Percentiles rank a stretch among this genome's conserved stretches.
Conservation (phyloP, 441 rosid species). For the Pelargonium fulgidum region DNA sequence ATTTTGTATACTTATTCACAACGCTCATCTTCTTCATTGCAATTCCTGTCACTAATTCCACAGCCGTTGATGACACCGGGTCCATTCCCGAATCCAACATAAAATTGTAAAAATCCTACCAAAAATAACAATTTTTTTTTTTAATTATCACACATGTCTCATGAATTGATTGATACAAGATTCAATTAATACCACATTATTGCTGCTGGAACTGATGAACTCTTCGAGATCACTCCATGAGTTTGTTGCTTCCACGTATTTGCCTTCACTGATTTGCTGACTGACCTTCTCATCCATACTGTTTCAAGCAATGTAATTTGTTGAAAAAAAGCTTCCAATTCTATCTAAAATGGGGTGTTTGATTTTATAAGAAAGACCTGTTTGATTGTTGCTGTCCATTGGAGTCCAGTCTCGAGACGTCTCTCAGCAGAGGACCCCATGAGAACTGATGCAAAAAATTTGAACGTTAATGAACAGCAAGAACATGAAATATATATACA, state of each 20-base stretch:
- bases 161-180: not conserved
- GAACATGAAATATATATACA: not conserved
- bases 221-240: conserved; percentile 56
- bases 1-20: conserved; percentile 36
- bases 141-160: not conserved
- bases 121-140: not conserved
- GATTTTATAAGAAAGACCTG: conserved; percentile 34
- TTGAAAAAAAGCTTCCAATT: not conserved
- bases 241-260: conserved; percentile 43
- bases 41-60: conserved; percentile 22
- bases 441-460: conserved; percentile 42
- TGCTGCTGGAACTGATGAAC: conserved; percentile 34
- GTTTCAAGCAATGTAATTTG: conserved; percentile 14
- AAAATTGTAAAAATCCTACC: conserved; percentile 78
- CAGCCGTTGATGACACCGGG: conserved; percentile 34
- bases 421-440: conserved; percentile 81
- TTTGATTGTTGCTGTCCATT: conserved; percentile 46
- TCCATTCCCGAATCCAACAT: conserved; percentile 53
- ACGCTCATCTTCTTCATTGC: conserved; percentile 22
- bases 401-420: conserved; percentile 56
- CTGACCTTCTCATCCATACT: conserved; percentile 57
- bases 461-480: not conserved
- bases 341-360: not conserved
- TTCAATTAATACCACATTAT: conserved; percentile 43
- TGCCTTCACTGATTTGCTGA: conserved; percentile 43